phyloP scores from a whole-genome alignment of 106 monocot genomes.

The Gastrodia elata region DNA sequence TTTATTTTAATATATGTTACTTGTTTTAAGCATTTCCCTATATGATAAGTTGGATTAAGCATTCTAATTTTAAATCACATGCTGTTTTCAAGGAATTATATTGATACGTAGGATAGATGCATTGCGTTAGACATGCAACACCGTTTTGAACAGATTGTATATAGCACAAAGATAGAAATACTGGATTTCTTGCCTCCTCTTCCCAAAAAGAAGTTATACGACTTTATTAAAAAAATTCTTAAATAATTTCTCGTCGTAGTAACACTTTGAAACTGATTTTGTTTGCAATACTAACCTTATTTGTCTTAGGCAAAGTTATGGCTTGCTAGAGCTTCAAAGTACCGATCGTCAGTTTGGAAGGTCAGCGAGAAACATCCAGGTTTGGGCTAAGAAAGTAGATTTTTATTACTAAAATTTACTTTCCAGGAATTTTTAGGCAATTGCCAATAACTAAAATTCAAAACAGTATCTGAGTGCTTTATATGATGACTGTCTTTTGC shows the following conservation, averaged over 20 bases:
- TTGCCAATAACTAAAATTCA: neutral
- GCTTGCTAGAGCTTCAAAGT: constrained; percentile 62
- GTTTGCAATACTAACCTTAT: neutral
- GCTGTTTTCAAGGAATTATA: neutral
- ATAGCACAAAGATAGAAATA: too few relatives aligned
- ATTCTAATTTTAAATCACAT: neutral
- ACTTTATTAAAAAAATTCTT: neutral
- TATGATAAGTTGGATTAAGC: neutral
- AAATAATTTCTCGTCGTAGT: neutral
- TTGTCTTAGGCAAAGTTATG: constrained; percentile 52
- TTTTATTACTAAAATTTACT: neutral
- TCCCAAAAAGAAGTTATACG: too few relatives aligned
- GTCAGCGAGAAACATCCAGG: constrained; percentile 77
- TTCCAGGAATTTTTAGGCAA: neutral
- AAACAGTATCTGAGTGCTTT: neutral
- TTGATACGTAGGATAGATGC: neutral
- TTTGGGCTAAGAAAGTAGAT: constrained; percentile 9
- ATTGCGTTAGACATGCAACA: neutral
- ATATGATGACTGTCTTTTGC: neutral
- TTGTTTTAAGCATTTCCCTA: neutral
- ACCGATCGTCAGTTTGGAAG: constrained; percentile 65
- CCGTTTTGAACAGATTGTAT: neutral
- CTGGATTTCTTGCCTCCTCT: too few relatives aligned
- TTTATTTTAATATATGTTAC: neutral
- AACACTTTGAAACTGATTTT: neutral